Evolutionary conservation across 805 yeast genomes (phyloP).

Genomic region (Nakazawaea ambrosiae): DNA sequence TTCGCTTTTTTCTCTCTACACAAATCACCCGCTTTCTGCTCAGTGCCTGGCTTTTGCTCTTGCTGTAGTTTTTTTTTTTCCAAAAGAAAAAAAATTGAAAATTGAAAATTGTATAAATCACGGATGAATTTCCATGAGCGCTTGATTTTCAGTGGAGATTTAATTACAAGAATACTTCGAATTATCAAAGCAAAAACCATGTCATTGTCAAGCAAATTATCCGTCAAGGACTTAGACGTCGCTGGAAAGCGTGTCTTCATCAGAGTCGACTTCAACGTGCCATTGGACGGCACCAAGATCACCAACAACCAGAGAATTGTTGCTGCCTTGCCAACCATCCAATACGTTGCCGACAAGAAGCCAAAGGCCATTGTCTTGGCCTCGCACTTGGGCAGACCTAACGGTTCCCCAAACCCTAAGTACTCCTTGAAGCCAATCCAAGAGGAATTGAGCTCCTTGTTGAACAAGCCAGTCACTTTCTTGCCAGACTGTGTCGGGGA

Average conservation of each 20-base stretch:
- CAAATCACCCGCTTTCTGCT: too few relatives aligned
- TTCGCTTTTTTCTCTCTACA: too few relatives aligned
- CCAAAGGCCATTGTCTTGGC: slow-evolving; percentile 92
- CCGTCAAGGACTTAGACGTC: slow-evolving; percentile 86
- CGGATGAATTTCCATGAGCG: too few relatives aligned
- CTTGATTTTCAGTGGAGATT: too few relatives aligned
- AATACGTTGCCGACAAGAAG: slow-evolving; percentile 85
- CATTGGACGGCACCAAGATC: slow-evolving; percentile 91
- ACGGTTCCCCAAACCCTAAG: slow-evolving; percentile 82
- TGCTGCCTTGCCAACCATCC: slow-evolving; percentile 97
- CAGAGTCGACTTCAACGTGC: slow-evolving; percentile 96
- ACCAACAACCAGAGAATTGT: slow-evolving; percentile 99
- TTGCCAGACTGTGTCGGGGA: slow-evolving; percentile 88
- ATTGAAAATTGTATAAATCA: too few relatives aligned
- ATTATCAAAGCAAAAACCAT: too few relatives aligned
- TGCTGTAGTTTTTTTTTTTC: too few relatives aligned
- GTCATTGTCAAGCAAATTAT: slow-evolving; percentile 91
- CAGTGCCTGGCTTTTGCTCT: too few relatives aligned
- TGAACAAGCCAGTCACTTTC: slow-evolving; percentile 72
- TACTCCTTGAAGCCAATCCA: slow-evolving; percentile 93
- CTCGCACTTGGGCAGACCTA: slow-evolving; percentile 99
- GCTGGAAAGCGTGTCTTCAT: slow-evolving; percentile 93
- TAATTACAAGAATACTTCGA: too few relatives aligned
- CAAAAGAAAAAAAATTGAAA: too few relatives aligned
- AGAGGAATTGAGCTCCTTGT: slow-evolving; percentile 73